Evolutionary conservation across 805 yeast species (phyloP).

Genomic region (Saturnispora sekii): DNA sequence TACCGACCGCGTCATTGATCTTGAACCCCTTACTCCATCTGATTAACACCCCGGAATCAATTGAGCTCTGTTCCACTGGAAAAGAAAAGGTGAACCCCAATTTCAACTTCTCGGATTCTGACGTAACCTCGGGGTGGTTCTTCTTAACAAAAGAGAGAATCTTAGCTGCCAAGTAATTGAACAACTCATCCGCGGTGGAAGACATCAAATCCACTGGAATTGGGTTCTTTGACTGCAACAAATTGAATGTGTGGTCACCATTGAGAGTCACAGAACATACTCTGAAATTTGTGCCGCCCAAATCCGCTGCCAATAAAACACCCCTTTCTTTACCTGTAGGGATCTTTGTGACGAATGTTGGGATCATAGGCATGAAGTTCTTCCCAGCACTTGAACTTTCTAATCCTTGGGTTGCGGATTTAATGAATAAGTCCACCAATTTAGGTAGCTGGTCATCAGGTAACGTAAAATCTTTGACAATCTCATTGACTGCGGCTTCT

Average conservation of each 20-base stretch:
- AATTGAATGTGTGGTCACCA: conserved; percentile 70
- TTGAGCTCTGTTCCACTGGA: conserved; percentile 80
- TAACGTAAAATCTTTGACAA: conserved; percentile 34
- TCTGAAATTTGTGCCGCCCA: conserved; percentile 94
- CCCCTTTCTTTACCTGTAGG: conserved; percentile 87
- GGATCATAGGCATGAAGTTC: conserved; percentile 78
- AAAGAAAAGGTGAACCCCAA: conserved; percentile 92
- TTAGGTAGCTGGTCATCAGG: conserved; percentile 32
- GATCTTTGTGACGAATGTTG: conserved; percentile 74
- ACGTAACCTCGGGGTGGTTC: conserved; percentile 41
- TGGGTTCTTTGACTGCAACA: conserved; percentile 67
- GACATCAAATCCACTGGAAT: conserved; percentile 71
- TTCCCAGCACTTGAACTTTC: conserved; percentile 29
- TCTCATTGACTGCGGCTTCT: conserved; percentile 17
- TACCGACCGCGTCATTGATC: conserved; percentile 73
- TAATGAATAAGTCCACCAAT: conserved; percentile 48
- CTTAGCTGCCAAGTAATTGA: conserved; percentile 65
- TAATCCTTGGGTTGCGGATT: conserved; percentile 54
- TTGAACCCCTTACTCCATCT: conserved; percentile 97
- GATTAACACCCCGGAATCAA: conserved; percentile 69
- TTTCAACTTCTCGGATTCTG: conserved; percentile 35
- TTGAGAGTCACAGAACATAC: conserved; percentile 77
- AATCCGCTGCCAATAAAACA: conserved; percentile 76
- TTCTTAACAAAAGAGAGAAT: conserved; percentile 54
- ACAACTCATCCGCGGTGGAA: conserved; percentile 58